Evolutionary conservation across 495 filamentous ascomycete species (phyloP), one percentile per base, ranked within the genome.

Genomic region (Xylaria sp.): DNA sequence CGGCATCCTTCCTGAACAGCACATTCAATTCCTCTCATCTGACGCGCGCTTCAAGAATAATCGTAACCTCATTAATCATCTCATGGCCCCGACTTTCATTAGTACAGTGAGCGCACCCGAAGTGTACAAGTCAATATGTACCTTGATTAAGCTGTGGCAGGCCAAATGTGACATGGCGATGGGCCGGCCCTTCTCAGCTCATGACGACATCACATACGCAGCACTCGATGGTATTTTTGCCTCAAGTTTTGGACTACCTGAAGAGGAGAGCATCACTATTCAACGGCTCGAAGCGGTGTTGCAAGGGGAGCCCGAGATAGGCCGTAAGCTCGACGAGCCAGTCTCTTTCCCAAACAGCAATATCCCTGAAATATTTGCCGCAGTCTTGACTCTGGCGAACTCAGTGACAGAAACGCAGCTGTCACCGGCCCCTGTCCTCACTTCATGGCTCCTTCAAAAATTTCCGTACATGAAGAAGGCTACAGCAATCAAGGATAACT

Each of bases 211-310:
- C 2, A 43, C 35, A 41, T 68, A 58, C 35, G 33, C 53, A 17
- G 48, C 50, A 12, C 50, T 68, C 19, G 65, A 68, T 31, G 14
- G 48, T 43, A 68, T 68, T 26, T 58, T 68, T 4, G 48, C 48
- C 50, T 68, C 53, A 15, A 41, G 50, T 26, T 68, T 68, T 14
- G 48, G 33, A 21, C 21, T 58, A 26, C 33, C 35, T n/a, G 21
- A 55, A 19, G 37, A 31, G 21, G 65, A 68, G 35, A 68, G 33
- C 35, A 43, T 33, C 15, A 24, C 77, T 67, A 24, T 71, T 67
- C 63, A 75, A 61, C 24, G 61, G 14, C 5, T 62, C 6, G 14
- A 78, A 65, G 46, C 69, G 33, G 26, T 71, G 29, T 65, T 50
- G 62, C 35, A 50, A 35, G 50, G 43, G 41, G 24, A 65, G 1